Evolutionary conservation across 495 filamentous ascomycete species (phyloP).

Genomic region (Arthonia radiata): DNA sequence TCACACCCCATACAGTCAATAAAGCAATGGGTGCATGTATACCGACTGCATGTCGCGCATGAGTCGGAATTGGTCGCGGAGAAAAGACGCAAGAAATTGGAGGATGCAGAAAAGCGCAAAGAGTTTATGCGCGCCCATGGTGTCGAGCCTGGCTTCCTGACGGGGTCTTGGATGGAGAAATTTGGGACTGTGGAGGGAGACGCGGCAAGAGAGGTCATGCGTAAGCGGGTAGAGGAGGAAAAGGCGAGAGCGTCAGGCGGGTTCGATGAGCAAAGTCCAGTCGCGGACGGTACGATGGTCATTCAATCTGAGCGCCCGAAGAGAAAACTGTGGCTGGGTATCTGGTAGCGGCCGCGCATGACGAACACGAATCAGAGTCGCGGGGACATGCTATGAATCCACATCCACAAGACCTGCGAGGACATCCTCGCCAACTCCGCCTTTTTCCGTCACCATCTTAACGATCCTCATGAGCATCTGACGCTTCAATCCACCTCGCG

Average conservation of each 20-base stretch:
- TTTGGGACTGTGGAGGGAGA: constrained; percentile 10
- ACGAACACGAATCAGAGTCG: too few species aligned
- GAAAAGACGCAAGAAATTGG: constrained; percentile 35
- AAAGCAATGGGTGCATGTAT: constrained; percentile 31
- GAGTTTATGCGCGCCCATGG: constrained; percentile 69
- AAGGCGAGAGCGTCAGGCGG: constrained; percentile 3
- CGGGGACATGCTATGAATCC: constrained; percentile 3
- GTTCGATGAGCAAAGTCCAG: constrained; percentile 6
- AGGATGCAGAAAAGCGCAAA: constrained; percentile 57
- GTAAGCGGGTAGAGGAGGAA: not conserved
- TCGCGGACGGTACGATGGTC: constrained; percentile 6
- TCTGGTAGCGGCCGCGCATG: too few species aligned
- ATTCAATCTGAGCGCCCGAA: not conserved
- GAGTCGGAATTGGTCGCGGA: constrained; percentile 35
- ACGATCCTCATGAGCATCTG: constrained; percentile 36
- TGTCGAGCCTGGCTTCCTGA: constrained; percentile 22
- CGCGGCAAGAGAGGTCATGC: constrained; percentile 3
- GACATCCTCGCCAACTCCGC: constrained; percentile 68
- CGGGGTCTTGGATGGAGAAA: constrained; percentile 18
- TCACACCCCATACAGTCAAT: constrained; percentile 28
- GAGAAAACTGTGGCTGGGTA: constrained; percentile 10
- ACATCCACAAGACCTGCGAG: constrained; percentile 44
- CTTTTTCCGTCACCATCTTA: constrained; percentile 16
- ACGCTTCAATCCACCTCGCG: constrained; percentile 50
- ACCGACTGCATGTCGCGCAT: constrained; percentile 42